These are phyloP conservation scores for Komagataella ulmi DNA, from an alignment of 805 yeast genomes.

Conservation along the genomic window DNA sequence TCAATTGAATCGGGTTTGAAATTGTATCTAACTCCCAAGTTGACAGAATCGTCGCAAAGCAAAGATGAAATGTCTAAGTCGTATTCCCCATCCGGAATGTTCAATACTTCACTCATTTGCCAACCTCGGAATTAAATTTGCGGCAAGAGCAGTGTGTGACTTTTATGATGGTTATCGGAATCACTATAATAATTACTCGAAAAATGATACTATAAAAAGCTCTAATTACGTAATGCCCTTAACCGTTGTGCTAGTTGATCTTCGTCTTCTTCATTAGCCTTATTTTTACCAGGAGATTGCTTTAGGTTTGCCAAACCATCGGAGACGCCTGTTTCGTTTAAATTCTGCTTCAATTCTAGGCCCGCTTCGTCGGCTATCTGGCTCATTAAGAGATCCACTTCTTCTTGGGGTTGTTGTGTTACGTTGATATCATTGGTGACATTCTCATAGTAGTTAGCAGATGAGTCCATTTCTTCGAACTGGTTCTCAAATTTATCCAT, in stretches of 20 bases:
- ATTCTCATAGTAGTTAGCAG: conserved; percentile 83
- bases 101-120: neutral
- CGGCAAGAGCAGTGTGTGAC: neutral
- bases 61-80: conserved; percentile 17
- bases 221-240: conserved; percentile 57
- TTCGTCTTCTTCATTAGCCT: conserved; percentile 59
- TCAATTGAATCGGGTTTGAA: conserved; percentile 20
- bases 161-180: neutral
- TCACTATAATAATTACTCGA: neutral
- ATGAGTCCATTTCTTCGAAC: conserved; percentile 90
- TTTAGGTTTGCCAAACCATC: conserved; percentile 28
- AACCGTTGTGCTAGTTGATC: conserved; percentile 79
- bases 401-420: conserved; percentile 84
- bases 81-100: conserved; percentile 22
- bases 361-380: conserved; percentile 98
- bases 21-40: conserved; percentile 9
- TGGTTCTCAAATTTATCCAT: conserved; percentile 97
- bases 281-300: conserved; percentile 11
- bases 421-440: conserved; percentile 87
- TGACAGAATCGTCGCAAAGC: conserved; percentile 5
- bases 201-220: neutral
- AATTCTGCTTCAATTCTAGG: conserved; percentile 75
- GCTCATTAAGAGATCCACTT: conserved; percentile 80
- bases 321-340: conserved; percentile 46
- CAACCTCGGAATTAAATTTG: neutral